These are phyloP conservation scores for Hymenotorrendiella dingleyae DNA, from an alignment of 2,329 filamentous ascomycete genomes.

Conservation along the genomic window DNA sequence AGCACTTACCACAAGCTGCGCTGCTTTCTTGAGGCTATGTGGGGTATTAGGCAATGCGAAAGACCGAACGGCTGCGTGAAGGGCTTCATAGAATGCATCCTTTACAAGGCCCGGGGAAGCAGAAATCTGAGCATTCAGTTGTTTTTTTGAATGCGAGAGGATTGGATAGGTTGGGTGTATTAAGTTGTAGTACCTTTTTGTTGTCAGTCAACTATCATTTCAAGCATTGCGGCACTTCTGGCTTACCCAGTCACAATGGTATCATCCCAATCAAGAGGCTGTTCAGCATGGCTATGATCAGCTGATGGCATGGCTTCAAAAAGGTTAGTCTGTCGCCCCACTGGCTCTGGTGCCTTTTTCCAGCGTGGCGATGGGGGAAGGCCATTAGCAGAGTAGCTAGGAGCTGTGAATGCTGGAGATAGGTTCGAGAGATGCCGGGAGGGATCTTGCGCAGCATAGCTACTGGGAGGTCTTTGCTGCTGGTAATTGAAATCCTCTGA, in stretches of 20 bases:
- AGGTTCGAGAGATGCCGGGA: slow-evolving; percentile 18
- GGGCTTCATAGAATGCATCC: slow-evolving; percentile 58
- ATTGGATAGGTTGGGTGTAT: slow-evolving; percentile 65
- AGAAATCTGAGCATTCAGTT: slow-evolving; percentile 50
- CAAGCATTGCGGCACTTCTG: not conserved
- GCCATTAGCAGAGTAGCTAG: slow-evolving; percentile 28
- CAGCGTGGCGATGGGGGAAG: slow-evolving; percentile 27
- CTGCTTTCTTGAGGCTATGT: slow-evolving; percentile 35
- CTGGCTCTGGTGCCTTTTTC: slow-evolving; percentile 27
- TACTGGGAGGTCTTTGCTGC: slow-evolving; percentile 20
- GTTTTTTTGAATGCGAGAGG: slow-evolving; percentile 50
- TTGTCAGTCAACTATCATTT: slow-evolving; percentile 17
- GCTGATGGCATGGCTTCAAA: slow-evolving; percentile 24
- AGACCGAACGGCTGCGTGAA: slow-evolving; percentile 53
- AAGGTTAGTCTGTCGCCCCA: slow-evolving; percentile 21
- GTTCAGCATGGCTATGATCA: slow-evolving; percentile 23
- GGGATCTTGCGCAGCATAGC: slow-evolving; percentile 22
- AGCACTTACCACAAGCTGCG: slow-evolving; percentile 37
- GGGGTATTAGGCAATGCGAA: slow-evolving; percentile 35
- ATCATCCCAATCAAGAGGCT: slow-evolving; percentile 39
- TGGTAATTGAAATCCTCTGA: slow-evolving; percentile 41
- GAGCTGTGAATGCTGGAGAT: slow-evolving; percentile 17
- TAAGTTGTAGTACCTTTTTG: slow-evolving; percentile 52
- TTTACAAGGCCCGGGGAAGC: slow-evolving; percentile 51
- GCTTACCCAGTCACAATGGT: slow-evolving; percentile 36